Evolutionary conservation across 148 eudicot genomes (phyloP).

Genomic region (Agrostemma githago): DNA sequence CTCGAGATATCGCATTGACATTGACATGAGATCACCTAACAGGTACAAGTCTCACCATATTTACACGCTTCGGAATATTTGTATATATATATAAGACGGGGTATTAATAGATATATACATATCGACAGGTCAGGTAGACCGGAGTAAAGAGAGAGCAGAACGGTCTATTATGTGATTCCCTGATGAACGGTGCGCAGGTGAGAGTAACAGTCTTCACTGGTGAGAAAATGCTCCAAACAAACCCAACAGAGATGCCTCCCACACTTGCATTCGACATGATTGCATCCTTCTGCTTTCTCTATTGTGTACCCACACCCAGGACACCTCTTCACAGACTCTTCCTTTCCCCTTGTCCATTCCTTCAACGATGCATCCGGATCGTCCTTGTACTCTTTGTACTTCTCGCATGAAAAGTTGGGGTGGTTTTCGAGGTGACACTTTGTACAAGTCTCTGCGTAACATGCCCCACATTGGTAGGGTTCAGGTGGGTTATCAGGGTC

Average conservation of each 20-base stretch:
- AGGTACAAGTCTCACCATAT: background rate
- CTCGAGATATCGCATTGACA: background rate
- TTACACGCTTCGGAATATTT: background rate
- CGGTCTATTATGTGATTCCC: constrained; percentile 27
- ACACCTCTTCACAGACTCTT: constrained; percentile 72
- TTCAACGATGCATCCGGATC: constrained; percentile 78
- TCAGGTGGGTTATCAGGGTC: constrained; percentile 27
- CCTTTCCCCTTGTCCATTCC: constrained; percentile 77
- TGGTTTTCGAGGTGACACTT: constrained; percentile 81
- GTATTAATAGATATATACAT: background rate
- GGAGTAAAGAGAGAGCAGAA: background rate
- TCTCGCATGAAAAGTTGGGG: constrained; percentile 71
- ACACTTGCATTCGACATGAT: constrained; percentile 80
- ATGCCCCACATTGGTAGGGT: constrained; percentile 77
- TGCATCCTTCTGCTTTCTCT: constrained; percentile 90
- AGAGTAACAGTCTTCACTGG: constrained; percentile 60
- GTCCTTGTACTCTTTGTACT: constrained; percentile 59
- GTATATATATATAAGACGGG: background rate
- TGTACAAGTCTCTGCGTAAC: constrained; percentile 73
- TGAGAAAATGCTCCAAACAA: constrained; percentile 52
- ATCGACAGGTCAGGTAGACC: background rate
- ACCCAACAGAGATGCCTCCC: constrained; percentile 91
- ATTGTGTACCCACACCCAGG: constrained; percentile 68
- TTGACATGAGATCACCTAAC: background rate
- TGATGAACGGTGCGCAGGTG: constrained; percentile 64